These are phyloP conservation scores for Lonicera japonica DNA, from an alignment of 129 eudicot species.

Conservation along the genomic window DNA sequence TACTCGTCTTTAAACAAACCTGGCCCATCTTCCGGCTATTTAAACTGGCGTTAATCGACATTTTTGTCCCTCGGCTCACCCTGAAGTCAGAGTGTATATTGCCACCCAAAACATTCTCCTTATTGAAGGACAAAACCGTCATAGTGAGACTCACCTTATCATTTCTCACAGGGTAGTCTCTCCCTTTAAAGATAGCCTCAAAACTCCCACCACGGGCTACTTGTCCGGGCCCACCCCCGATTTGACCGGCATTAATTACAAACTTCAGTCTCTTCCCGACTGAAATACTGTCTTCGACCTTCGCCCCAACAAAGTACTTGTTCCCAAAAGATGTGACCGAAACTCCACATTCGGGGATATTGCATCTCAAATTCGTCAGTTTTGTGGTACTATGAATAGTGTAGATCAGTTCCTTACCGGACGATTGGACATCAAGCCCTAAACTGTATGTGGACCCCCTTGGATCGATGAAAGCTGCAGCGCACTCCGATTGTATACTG, in stretches of 20 bases:
- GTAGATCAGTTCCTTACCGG: constrained; percentile 65
- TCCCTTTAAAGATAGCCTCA: constrained; percentile 64
- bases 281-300: constrained; percentile 63
- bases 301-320: constrained; percentile 56
- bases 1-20: constrained; percentile 56
- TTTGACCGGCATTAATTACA: constrained; percentile 57
- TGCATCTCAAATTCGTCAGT: constrained; percentile 36
- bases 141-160: constrained; percentile 52
- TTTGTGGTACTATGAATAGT: constrained; percentile 59
- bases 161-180: constrained; percentile 81
- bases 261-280: constrained; percentile 62
- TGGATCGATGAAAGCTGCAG: constrained; percentile 53
- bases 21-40: constrained; percentile 84
- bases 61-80: constrained; percentile 54
- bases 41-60: constrained; percentile 63
- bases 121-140: constrained; percentile 59
- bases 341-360: constrained; percentile 68
- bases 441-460: constrained; percentile 56
- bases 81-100: constrained; percentile 64
- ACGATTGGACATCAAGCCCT: constrained; percentile 72
- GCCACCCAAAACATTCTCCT: constrained; percentile 76
- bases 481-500: constrained; percentile 64
- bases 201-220: constrained; percentile 79
- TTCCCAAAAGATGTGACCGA: constrained; percentile 63
- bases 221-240: constrained; percentile 62